Evolutionary conservation across 2,329 filamentous ascomycete genomes (phyloP).

Genomic region (Corniculantispora saksenae): DNA sequence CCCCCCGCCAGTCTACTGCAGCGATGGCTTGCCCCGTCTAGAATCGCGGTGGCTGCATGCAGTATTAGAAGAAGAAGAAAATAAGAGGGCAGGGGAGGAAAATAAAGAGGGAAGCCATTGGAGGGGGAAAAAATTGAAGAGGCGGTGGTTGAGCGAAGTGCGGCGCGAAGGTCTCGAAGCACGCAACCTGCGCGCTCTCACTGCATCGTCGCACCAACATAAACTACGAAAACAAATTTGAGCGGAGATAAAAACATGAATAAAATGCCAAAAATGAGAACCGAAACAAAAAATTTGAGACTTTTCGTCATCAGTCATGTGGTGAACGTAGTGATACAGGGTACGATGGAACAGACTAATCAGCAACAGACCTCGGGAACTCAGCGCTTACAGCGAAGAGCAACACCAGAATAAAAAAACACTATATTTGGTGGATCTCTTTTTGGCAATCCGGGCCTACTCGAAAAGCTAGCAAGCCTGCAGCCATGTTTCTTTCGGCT

Average conservation of each 20-base stretch:
- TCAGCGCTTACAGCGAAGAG: slow-evolving; percentile 3
- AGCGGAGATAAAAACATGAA: too few relatives aligned
- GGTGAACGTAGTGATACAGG: background rate
- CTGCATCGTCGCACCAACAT: too few relatives aligned
- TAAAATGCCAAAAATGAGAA: too few relatives aligned
- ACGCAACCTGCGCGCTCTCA: too few relatives aligned
- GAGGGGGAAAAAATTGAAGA: background rate
- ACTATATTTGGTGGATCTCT: slow-evolving; percentile 2
- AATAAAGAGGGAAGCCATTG: background rate
- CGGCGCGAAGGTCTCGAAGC: too few relatives aligned
- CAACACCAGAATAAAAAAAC: background rate
- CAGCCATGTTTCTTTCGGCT: background rate
- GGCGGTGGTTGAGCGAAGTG: slow-evolving; percentile 2
- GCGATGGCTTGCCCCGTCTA: slow-evolving; percentile 2
- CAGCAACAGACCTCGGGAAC: background rate
- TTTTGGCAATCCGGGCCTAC: slow-evolving; percentile 11
- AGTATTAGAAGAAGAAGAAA: background rate
- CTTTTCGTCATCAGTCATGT: too few relatives aligned
- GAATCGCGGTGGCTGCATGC: slow-evolving; percentile 2
- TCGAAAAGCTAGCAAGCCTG: background rate
- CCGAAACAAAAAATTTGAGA: too few relatives aligned
- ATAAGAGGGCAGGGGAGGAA: background rate
- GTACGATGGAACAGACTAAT: slow-evolving; percentile 4
- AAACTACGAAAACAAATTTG: too few relatives aligned
- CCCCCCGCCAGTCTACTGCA: slow-evolving; percentile 2